A percentile compares a stretch with the other conserved stretches of the same genome.
Conservation (phyloP, 2,329 filamentous ascomycete genomes). For the Epichloe sp. region DNA sequence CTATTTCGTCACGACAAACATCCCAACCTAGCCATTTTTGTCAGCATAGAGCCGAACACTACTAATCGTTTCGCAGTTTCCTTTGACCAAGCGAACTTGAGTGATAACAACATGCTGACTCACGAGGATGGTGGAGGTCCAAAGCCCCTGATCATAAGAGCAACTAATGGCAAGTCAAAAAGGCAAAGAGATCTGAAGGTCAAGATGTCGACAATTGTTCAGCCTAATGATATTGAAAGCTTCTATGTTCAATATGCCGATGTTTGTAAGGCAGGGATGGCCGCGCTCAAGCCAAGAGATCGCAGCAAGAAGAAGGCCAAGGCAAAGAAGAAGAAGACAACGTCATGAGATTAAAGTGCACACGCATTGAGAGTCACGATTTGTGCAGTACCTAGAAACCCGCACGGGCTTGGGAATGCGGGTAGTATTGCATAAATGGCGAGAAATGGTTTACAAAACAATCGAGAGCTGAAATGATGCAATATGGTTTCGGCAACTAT, state of each 20-base stretch:
- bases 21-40: conserved; percentile 20
- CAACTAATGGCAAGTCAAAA: conserved; percentile 65
- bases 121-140: conserved; percentile 47
- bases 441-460: background rate
- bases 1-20: conserved; percentile 33
- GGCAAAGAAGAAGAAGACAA: conserved; percentile 55
- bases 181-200: conserved; percentile 43
- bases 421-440: background rate
- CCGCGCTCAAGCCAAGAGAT: conserved; percentile 81
- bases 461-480: too few species aligned
- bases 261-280: conserved; percentile 80
- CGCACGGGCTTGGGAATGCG: background rate
- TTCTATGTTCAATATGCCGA: conserved; percentile 86
- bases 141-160: conserved; percentile 67
- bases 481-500: too few species aligned
- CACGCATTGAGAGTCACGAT: conserved; percentile 13
- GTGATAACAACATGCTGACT: conserved; percentile 37
- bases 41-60: background rate
- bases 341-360: conserved; percentile 28
- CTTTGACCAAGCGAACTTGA: background rate
- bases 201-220: conserved; percentile 74
- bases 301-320: conserved; percentile 75
- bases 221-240: conserved; percentile 57
- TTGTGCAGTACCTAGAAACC: background rate
- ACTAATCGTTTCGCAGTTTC: background rate